A percentile compares a stretch with the other conserved stretches of the same genome.
phyloP scores from a whole-genome alignment of 129 eudicot genomes.

The Deinandra increscens region DNA sequence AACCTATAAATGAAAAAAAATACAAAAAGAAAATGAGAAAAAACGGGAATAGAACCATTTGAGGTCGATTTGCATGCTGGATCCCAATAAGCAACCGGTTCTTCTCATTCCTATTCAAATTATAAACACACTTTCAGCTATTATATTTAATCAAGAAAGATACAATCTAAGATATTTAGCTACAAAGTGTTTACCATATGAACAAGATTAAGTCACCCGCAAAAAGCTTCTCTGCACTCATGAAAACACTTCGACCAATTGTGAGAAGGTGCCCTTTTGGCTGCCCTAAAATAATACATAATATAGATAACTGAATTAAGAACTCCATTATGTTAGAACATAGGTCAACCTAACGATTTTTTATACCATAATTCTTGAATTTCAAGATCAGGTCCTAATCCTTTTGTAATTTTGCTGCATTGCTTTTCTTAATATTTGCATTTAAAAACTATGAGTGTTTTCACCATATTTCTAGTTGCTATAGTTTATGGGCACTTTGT shows the following conservation, averaged over 20 bases:
- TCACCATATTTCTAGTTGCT: too few relatives aligned
- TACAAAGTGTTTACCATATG: slow-evolving; percentile 58
- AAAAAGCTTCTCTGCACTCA: slow-evolving; percentile 87
- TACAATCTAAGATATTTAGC: background rate
- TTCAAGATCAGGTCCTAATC: too few relatives aligned
- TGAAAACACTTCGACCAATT: slow-evolving; percentile 94
- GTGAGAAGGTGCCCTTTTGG: slow-evolving; percentile 95
- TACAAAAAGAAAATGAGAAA: too few relatives aligned
- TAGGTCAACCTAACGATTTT: too few relatives aligned
- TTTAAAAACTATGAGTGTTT: too few relatives aligned
- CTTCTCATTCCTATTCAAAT: slow-evolving; percentile 66
- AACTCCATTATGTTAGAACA: slow-evolving; percentile 9
- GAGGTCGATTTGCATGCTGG: slow-evolving; percentile 88
- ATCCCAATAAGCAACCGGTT: slow-evolving; percentile 82
- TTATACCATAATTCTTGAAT: too few relatives aligned
- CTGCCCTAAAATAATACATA: slow-evolving; percentile 58
- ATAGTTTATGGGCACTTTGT: slow-evolving; percentile 10
- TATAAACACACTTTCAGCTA: background rate
- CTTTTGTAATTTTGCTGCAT: too few relatives aligned
- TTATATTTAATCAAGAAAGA: background rate
- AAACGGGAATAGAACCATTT: too few relatives aligned
- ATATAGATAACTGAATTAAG: slow-evolving; percentile 1
- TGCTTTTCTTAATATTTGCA: too few relatives aligned
- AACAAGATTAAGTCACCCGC: slow-evolving; percentile 90
- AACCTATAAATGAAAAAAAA: too few relatives aligned